A percentile compares a stretch with the other conserved stretches of the same genome.
phyloP scores from a whole-genome alignment of 495 filamentous ascomycete genomes.

The Aspergillus kassunensis region DNA sequence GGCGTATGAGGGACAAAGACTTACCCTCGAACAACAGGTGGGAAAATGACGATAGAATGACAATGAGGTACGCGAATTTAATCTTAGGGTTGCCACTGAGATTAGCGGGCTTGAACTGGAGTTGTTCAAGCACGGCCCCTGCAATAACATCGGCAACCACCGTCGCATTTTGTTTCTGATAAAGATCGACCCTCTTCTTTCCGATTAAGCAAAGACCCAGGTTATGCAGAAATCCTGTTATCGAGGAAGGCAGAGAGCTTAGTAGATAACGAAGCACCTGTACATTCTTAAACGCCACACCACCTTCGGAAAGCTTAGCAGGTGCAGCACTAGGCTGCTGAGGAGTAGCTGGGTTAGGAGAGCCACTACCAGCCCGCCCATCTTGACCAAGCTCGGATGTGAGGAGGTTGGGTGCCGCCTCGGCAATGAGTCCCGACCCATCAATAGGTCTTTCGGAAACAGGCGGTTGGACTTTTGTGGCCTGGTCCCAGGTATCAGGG shows the following conservation, averaged over 20 bases:
- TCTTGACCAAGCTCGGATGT: slow-evolving; percentile 18
- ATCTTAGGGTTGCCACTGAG: slow-evolving; percentile 40
- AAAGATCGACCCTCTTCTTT: slow-evolving; percentile 62
- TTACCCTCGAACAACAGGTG: slow-evolving; percentile 73
- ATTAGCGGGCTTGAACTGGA: slow-evolving; percentile 48
- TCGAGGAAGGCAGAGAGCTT: slow-evolving; percentile 64
- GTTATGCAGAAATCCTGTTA: slow-evolving; percentile 72
- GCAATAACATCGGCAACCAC: slow-evolving; percentile 77
- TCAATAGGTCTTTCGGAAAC: slow-evolving; percentile 44
- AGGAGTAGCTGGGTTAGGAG: slow-evolving; percentile 20
- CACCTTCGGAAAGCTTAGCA: slow-evolving; percentile 41
- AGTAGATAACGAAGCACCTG: slow-evolving; percentile 71
- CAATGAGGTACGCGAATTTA: slow-evolving; percentile 71
- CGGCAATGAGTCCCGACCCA: slow-evolving; percentile 27
- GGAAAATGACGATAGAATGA: slow-evolving; percentile 70
- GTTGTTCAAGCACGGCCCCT: slow-evolving; percentile 61
- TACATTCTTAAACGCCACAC: slow-evolving; percentile 70
- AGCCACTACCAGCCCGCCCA: slow-evolving; percentile 17
- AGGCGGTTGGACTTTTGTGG: slow-evolving; percentile 50
- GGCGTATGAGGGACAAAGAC: background rate
- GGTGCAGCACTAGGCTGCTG: slow-evolving; percentile 37
- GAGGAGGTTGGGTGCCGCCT: slow-evolving; percentile 13
- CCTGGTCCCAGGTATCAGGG: slow-evolving; percentile 63
- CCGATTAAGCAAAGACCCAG: slow-evolving; percentile 75
- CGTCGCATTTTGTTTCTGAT: slow-evolving; percentile 60